Conservation (phyloP, 805 yeast genomes). For the Yamadazyma takamatsuzukensis region DNA sequence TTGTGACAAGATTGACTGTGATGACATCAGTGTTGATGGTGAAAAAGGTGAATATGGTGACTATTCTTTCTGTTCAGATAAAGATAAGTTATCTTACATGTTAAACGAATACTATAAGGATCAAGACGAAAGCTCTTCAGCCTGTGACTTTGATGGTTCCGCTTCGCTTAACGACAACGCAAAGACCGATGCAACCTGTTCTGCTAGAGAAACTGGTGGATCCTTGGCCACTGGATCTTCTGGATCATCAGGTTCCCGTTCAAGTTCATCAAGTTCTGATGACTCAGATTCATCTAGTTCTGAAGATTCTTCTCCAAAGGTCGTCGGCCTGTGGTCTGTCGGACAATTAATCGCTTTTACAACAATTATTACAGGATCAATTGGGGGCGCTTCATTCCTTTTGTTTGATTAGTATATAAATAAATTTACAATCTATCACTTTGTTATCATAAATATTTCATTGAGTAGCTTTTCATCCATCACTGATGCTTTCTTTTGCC, state of each 20-base stretch:
- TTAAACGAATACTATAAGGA: constrained; percentile 59
- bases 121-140: constrained; percentile 40
- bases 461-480: constrained; percentile 85
- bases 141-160: constrained; percentile 71
- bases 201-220: constrained; percentile 15
- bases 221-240: constrained; percentile 20
- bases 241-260: constrained; percentile 19
- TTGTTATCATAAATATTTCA: constrained; percentile 87
- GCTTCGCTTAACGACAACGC: constrained; percentile 43
- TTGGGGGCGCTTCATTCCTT: constrained; percentile 43
- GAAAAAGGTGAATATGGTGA: constrained; percentile 66
- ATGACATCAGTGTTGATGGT: constrained; percentile 61
- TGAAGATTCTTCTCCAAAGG: constrained; percentile 14
- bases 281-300: constrained; percentile 16
- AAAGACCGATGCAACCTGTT: constrained; percentile 28
- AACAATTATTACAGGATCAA: constrained; percentile 32
- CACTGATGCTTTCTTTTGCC: constrained; percentile 86
- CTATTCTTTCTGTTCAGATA: constrained; percentile 65
- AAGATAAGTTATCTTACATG: constrained; percentile 62
- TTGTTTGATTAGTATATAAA: constrained; percentile 14
- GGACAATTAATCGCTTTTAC: constrained; percentile 31
- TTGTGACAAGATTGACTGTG: constrained; percentile 56
- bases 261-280: constrained; percentile 16
- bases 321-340: constrained; percentile 23
- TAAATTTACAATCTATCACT: constrained; percentile 23